Percentiles rank a stretch among this genome's conserved stretches.
Evolutionary conservation across 1,284 basidiomycete genomes (phyloP).

Genomic region (Melampsora larici-populina): DNA sequence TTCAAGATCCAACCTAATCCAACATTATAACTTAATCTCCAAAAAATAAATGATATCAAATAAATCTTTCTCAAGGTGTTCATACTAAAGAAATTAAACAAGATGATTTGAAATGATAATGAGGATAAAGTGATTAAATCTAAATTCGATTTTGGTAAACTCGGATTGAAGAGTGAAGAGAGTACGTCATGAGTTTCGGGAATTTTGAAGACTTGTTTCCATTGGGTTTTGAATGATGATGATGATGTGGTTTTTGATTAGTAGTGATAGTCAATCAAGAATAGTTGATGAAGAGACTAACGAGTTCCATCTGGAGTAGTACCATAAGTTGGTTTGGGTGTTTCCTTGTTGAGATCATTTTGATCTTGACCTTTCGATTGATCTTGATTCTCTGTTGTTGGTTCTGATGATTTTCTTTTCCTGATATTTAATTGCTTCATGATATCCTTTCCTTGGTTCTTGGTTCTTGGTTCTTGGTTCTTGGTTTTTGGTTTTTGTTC

Average conservation of each 20-base stretch:
- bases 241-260: no score
- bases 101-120: conserved; percentile 70
- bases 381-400: no score
- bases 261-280: no score
- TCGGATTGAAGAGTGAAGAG: conserved; percentile 82
- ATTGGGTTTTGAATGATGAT: not conserved
- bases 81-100: conserved; percentile 67
- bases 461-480: no score
- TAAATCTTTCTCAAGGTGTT: conserved; percentile 66
- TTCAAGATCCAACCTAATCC: conserved; percentile 91
- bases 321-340: not conserved
- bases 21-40: conserved; percentile 85
- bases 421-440: no score
- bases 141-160: conserved; percentile 82
- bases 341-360: not conserved
- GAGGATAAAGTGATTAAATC: conserved; percentile 80
- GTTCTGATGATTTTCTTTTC: no score
- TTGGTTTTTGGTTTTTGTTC: no score
- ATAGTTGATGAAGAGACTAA: not conserved
- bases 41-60: conserved; percentile 82
- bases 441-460: no score
- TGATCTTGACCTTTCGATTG: no score
- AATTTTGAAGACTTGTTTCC: conserved; percentile 80
- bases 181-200: conserved; percentile 94
- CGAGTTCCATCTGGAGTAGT: conserved; percentile 6